These are phyloP conservation scores for Kwoniella dendrophila DNA, from an alignment of 768 basidiomycete species.

Conservation along the genomic window DNA sequence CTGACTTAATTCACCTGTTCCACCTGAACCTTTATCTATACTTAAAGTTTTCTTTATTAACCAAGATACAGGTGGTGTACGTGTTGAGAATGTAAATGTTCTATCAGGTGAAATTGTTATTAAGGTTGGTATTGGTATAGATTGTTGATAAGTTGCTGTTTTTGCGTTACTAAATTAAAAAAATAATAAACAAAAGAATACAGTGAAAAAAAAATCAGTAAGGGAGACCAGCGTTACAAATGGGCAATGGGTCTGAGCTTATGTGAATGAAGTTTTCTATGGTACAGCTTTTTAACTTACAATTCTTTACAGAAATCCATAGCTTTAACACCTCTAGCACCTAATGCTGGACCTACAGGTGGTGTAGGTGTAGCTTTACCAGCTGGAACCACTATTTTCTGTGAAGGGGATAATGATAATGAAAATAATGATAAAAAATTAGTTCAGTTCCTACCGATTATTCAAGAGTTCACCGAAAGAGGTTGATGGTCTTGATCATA, in stretches of 20 bases:
- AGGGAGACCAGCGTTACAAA: not conserved
- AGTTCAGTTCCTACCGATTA: not conserved
- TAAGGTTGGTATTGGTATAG: slow-evolving; percentile 84
- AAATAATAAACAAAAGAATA: not conserved
- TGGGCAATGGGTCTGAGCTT: too few species aligned
- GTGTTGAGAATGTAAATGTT: slow-evolving; percentile 88
- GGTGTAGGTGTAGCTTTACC: slow-evolving; percentile 95
- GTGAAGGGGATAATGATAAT: not conserved
- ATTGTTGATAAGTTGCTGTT: slow-evolving; percentile 81
- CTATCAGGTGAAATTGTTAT: slow-evolving; percentile 94
- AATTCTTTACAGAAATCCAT: slow-evolving; percentile 99
- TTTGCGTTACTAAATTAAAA: slow-evolving; percentile 81
- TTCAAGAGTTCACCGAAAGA: not conserved
- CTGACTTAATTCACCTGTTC: slow-evolving; percentile 62
- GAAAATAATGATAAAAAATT: not conserved
- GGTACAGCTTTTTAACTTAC: slow-evolving; percentile 29
- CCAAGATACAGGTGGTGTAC: slow-evolving; percentile 78
- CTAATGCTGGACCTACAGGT: slow-evolving; percentile 94
- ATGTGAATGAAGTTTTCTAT: slow-evolving; percentile 4
- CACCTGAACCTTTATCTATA: slow-evolving; percentile 82
- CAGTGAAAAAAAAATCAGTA: not conserved
- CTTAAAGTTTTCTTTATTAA: slow-evolving; percentile 88
- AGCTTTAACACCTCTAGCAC: slow-evolving; percentile 96
- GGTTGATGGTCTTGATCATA: too few species aligned
- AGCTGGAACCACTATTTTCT: slow-evolving; percentile 75